Base-by-base conservation (phyloP, 2,329 filamentous ascomycete genomes). In the Cordyceps javanica region DNA sequence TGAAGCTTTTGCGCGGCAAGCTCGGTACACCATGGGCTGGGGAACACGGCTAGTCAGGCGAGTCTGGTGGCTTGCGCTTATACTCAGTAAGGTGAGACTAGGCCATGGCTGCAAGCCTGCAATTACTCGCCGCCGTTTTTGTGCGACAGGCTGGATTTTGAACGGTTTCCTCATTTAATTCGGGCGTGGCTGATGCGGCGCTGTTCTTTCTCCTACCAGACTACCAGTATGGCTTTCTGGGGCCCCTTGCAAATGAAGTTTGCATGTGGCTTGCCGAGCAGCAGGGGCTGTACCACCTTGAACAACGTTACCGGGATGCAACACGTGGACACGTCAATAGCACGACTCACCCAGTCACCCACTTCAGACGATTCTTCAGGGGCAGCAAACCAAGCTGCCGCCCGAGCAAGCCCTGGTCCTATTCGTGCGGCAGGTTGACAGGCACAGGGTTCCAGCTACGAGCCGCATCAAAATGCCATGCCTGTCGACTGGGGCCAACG, bases 341-440 rank as follows among this genome's bases (percentile, higher is more conserved):
- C 13, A 42, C 36, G 26, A 52, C n/a, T 52, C 25, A 32, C 36
- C 46, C n/a, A n/a, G n/a, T n/a, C n/a, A n/a, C n/a, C n/a, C n/a
- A n/a, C n/a, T n/a, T 32, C 36, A 13, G 38, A 53, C 38, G 36
- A 53, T 53, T 53, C 50, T 25, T 42, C 38, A 53, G 50, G 38
- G 50, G 19, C 36, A 23, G n/a, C 30, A 30, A 23, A 28, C 28
- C 30, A 36, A 13, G n/a, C n/a, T 2, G n/a, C n/a, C n/a, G n/a
- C n/a, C n/a, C n/a, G n/a, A n/a, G n/a, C n/a, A n/a, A n/a, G n/a
- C 3, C 10, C 25, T 26, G 10, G 5, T 2, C 13, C 2, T 39
- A 19, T 39, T 16, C 7, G 4, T 19, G 19, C 36, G n/a, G 25
- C 41, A 32, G 25, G 13, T 28, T 13, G 19, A 3, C 5, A 34